phyloP scores from a whole-genome alignment of 129 eudicot genomes.

The Helianthus tuberosus region DNA sequence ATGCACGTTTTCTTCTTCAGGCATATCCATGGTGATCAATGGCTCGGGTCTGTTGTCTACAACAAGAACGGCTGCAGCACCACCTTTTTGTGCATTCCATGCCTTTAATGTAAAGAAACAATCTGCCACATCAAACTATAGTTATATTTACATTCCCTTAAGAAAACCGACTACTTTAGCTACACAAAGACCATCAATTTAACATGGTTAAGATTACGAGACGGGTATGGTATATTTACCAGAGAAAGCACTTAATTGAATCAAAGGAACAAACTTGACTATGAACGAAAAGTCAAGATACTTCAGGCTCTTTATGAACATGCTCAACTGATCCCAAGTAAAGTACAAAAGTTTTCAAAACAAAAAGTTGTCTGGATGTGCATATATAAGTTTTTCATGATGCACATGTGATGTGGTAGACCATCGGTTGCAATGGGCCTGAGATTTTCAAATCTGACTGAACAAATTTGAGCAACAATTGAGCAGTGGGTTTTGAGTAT shows the following conservation, averaged over 20 bases:
- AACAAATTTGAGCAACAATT: too few species aligned
- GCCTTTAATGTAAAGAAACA: conserved; percentile 3
- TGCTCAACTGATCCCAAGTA: neutral
- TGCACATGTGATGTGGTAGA: neutral
- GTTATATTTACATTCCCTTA: neutral
- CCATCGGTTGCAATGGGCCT: too few species aligned
- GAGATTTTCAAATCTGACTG: too few species aligned
- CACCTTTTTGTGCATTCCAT: conserved; percentile 1
- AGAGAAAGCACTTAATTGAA: too few species aligned
- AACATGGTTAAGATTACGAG: too few species aligned
- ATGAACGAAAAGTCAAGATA: neutral
- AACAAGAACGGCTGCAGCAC: conserved; percentile 5
- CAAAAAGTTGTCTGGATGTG: neutral
- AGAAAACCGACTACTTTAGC: neutral
- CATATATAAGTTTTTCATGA: neutral
- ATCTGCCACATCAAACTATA: neutral
- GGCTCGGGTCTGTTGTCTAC: conserved; percentile 61
- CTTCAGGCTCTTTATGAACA: neutral
- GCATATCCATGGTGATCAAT: conserved; percentile 77
- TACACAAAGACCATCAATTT: neutral
- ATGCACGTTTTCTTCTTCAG: conserved; percentile 50
- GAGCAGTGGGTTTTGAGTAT: too few species aligned
- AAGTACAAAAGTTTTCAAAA: neutral
- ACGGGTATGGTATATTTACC: too few species aligned
- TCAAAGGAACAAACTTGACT: neutral